Conservation (phyloP, 2,329 filamentous ascomycete genomes). For the Sclerotinia glacialis region DNA sequence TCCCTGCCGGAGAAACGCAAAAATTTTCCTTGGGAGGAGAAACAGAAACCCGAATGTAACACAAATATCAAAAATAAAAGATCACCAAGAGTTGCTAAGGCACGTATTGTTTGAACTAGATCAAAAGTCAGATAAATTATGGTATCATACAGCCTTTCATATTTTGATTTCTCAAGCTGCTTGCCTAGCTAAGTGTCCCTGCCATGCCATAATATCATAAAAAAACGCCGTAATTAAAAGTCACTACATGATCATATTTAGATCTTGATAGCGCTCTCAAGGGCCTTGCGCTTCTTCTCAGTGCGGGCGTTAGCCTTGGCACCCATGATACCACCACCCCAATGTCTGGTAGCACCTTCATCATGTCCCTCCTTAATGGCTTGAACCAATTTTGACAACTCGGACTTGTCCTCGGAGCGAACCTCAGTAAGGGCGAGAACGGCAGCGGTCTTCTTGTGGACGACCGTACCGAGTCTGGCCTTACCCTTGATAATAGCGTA, state of each 20-base stretch:
- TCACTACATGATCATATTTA: slow-evolving; percentile 50
- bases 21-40: background rate
- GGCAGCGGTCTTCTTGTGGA: slow-evolving; percentile 99
- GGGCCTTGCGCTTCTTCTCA: slow-evolving; percentile 73
- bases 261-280: slow-evolving; percentile 96
- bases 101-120: slow-evolving; percentile 13
- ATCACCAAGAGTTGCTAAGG: background rate
- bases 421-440: slow-evolving; percentile 96
- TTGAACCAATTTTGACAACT: slow-evolving; percentile 94
- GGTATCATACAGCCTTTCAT: slow-evolving; percentile 40
- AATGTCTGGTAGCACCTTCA: slow-evolving; percentile 88
- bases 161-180: slow-evolving; percentile 29
- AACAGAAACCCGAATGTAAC: slow-evolving; percentile 4
- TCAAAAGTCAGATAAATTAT: slow-evolving; percentile 27
- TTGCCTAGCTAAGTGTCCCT: slow-evolving; percentile 37
- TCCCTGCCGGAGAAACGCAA: background rate
- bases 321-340: slow-evolving; percentile 99
- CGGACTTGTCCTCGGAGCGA: slow-evolving; percentile 95
- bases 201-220: slow-evolving; percentile 40
- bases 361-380: slow-evolving; percentile 98
- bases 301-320: slow-evolving; percentile 78
- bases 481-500: slow-evolving; percentile 99
- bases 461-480: slow-evolving; percentile 96
- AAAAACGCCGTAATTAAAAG: slow-evolving; percentile 37
- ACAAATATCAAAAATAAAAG: background rate